phyloP scores from a whole-genome alignment of 345 rosid genomes.

The Lepidium sativum region DNA sequence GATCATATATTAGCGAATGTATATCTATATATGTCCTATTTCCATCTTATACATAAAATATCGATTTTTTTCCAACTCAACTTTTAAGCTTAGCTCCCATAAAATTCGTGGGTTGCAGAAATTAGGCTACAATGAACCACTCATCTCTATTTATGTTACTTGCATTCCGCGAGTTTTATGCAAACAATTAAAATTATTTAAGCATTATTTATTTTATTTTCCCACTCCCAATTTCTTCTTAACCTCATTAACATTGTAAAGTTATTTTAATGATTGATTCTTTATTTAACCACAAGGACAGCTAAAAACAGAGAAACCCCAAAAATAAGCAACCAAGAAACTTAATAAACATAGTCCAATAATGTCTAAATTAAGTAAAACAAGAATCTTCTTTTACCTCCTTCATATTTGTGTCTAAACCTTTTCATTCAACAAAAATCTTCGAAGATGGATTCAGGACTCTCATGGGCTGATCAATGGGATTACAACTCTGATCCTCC shows the following conservation, averaged over 20 bases:
- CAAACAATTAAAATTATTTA: not conserved
- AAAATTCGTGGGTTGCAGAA: not conserved
- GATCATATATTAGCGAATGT: not conserved
- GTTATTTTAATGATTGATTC: not conserved
- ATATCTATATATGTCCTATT: not conserved
- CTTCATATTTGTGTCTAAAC: constrained; percentile 1
- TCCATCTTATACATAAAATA: too few relatives aligned
- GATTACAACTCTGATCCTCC: constrained; percentile 27
- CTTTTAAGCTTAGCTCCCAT: not conserved
- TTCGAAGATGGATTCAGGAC: constrained; percentile 17
- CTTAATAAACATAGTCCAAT: too few relatives aligned
- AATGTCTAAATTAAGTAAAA: constrained; percentile 5
- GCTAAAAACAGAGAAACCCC: constrained; percentile 12
- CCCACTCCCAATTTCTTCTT: not conserved
- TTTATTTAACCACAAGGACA: not conserved
- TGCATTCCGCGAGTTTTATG: not conserved
- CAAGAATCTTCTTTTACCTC: not conserved
- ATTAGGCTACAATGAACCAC: not conserved
- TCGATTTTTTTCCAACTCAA: too few relatives aligned
- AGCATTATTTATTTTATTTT: not conserved
- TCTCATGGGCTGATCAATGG: constrained; percentile 30
- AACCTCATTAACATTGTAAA: too few relatives aligned
- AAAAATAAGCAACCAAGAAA: constrained; percentile 19
- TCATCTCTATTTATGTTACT: not conserved
- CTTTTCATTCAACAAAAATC: not conserved